phyloP scores from a whole-genome alignment of 2,329 filamentous ascomycete genomes.

The Hyphodiscus sp. region DNA sequence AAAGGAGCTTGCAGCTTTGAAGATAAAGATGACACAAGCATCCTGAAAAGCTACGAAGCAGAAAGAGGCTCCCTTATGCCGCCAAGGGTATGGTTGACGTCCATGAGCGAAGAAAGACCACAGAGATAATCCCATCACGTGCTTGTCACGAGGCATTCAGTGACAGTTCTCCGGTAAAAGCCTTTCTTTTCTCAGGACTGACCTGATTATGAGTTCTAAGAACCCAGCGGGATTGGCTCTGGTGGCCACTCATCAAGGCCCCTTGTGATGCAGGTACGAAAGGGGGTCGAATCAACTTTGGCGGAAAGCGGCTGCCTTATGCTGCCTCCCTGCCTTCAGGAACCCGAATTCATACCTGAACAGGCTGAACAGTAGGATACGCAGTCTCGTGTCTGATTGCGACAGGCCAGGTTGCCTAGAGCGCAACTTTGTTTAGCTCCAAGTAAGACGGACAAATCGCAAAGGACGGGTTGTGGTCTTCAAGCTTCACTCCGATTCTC shows the following conservation, averaged over 20 bases:
- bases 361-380: background rate
- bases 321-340: background rate
- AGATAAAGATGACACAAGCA: background rate
- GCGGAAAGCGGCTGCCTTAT: slow-evolving; percentile 10
- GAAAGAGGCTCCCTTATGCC: too few relatives aligned
- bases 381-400: background rate
- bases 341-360: background rate
- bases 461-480: background rate
- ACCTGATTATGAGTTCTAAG: too few relatives aligned
- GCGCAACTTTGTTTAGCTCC: background rate
- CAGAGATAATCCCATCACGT: too few relatives aligned
- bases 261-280: background rate
- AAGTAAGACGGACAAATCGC: background rate
- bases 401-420: background rate
- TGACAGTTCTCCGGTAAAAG: too few relatives aligned
- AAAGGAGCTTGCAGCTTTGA: background rate
- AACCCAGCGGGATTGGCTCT: too few relatives aligned
- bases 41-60: background rate
- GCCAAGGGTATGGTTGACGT: too few relatives aligned
- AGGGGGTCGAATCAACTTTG: slow-evolving; percentile 4
- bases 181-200: too few relatives aligned
- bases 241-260: too few relatives aligned
- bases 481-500: background rate
- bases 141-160: too few relatives aligned
- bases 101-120: too few relatives aligned